phyloP scores from a whole-genome alignment of 768 basidiomycete genomes.

The Podaxis sp. region DNA sequence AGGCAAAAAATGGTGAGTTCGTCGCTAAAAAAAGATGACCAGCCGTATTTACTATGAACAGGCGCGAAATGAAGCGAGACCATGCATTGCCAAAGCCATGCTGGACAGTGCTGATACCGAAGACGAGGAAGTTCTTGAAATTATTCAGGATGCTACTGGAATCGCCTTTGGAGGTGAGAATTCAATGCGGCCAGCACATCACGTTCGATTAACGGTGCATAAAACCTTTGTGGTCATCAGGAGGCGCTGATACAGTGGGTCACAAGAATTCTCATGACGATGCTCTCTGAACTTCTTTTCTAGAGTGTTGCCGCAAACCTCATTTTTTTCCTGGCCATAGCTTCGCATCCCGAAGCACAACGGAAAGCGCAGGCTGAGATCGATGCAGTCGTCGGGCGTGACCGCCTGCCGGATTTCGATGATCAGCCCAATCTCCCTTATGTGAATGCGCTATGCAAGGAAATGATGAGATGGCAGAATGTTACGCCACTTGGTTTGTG shows the following conservation, averaged over 20 bases:
- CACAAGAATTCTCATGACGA: background rate
- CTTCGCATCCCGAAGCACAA: conserved; percentile 18
- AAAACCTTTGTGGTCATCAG: background rate
- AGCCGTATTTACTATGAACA: background rate
- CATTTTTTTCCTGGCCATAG: conserved; percentile 17
- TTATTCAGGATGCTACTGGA: background rate
- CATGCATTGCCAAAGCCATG: conserved; percentile 6
- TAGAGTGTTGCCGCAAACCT: conserved; percentile 10
- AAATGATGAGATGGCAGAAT: conserved; percentile 14
- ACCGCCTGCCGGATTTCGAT: conserved; percentile 16
- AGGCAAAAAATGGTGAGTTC: conserved; percentile 20
- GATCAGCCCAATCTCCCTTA: conserved; percentile 18
- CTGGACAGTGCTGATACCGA: background rate
- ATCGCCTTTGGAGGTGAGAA: conserved; percentile 9
- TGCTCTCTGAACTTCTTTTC: background rate
- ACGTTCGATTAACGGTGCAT: background rate
- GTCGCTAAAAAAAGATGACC: background rate
- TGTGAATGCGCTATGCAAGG: conserved; percentile 16
- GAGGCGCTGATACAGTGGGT: conserved; percentile 12
- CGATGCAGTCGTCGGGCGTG: conserved; percentile 18
- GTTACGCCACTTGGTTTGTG: background rate
- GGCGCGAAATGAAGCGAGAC: background rate
- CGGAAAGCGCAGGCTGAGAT: conserved; percentile 18
- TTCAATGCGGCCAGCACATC: background rate
- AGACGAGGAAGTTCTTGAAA: background rate